Evolutionary conservation across 306 rosid genomes (phyloP).

Genomic region (Nissolia schottii): DNA sequence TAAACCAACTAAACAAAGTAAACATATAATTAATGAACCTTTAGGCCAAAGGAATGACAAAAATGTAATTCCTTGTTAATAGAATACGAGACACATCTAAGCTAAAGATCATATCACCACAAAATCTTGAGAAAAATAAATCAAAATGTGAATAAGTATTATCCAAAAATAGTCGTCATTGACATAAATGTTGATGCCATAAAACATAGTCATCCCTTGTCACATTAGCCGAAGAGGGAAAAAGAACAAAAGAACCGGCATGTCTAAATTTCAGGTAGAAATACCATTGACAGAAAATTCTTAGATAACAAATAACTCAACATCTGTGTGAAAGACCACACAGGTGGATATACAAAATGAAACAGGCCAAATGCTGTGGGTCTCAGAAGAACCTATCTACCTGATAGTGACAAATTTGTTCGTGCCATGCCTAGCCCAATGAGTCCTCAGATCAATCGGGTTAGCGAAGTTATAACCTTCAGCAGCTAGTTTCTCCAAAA

Average conservation of each 20-base stretch:
- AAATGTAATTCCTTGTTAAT: not conserved
- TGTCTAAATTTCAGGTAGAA: constrained; percentile 41
- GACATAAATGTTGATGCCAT: constrained; percentile 48
- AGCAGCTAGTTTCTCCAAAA: constrained; percentile 87
- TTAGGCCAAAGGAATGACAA: constrained; percentile 10
- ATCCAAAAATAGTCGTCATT: constrained; percentile 49
- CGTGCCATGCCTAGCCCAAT: constrained; percentile 98
- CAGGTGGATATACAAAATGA: constrained; percentile 65
- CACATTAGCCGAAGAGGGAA: constrained; percentile 43
- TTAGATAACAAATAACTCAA: constrained; percentile 50
- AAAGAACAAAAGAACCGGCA: constrained; percentile 38
- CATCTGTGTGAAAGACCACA: constrained; percentile 58
- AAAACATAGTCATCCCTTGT: constrained; percentile 41
- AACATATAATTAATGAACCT: constrained; percentile 1
- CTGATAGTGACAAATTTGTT: constrained; percentile 97
- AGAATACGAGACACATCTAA: constrained; percentile 7
- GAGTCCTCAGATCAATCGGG: constrained; percentile 79
- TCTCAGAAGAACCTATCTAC: constrained; percentile 44
- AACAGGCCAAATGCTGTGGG: constrained; percentile 32
- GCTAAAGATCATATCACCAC: constrained; percentile 14
- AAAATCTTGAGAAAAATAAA: constrained; percentile 27
- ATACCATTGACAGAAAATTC: constrained; percentile 43
- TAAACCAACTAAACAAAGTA: not conserved
- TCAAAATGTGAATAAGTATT: constrained; percentile 33
- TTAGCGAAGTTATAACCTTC: constrained; percentile 77